Base-by-base conservation (phyloP, 2,329 filamentous ascomycete genomes). In the Aspergillus tubingensis region DNA sequence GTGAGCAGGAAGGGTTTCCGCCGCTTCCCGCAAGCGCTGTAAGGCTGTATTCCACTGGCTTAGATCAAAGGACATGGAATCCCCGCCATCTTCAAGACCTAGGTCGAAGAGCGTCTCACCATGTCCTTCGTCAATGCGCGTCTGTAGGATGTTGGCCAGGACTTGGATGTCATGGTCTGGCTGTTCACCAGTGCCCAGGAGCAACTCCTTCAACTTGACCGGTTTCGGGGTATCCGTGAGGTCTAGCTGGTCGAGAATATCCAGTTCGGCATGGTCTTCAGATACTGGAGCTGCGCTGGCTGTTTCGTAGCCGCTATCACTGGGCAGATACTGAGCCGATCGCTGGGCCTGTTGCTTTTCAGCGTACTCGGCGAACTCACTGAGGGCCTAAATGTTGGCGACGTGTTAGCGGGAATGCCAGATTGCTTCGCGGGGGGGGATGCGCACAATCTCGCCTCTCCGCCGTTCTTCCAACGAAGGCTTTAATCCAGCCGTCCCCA, bases 321-420 rank as follows among this genome's bases (percentile, higher is more conserved):
- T 77, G 10, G 76, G 74, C 11, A 74, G 70, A 8, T 74, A 65
- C 44, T 77, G 78, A 50, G 65, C 67, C 13, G 73, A 70, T 44
- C 77, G 76, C 25, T 71, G 74, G 23, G 88, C 88, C 77, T 98
- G 95, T 75, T 98, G 93, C 75, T 92, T 90, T 77, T 98, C 92
- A 66, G 97, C 95, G 72, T 97, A 98, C 72, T 99, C 95, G 76
- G 93, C 92, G 75, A 99, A 99, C 70, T 98, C 95, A 80, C 91
- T 95, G 58, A 99, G 84, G 11, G 94, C 93, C 86, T 88, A 58
- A 36, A 30, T 48, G 36, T 30, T 36, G 23, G 51, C 23, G 15
- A 41, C 52, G 8, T 60, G 57, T 57, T 65, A 60, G 47, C 36
- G 65, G 38, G 54, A 51, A 32, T 50, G 30, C 41, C 21, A 47